Evolutionary conservation across 139 green algal genomes (phyloP), one percentile per base, ranked within the genome.

Genomic region (Microglena sp.): DNA sequence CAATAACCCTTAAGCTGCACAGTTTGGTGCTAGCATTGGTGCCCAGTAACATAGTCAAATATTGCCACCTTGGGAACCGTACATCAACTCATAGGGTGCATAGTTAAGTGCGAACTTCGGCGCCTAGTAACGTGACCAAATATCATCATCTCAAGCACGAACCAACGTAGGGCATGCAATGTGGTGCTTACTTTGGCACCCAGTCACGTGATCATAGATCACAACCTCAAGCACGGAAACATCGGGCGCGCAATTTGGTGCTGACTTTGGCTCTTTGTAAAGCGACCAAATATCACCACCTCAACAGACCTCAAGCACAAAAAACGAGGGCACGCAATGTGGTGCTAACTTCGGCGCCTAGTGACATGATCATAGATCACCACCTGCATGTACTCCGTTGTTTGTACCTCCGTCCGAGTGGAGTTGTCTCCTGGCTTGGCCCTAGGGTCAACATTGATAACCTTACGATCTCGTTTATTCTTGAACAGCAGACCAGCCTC

Each of bases 311-410:
- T n/a, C 18, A 50, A 50, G 18, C 11, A 15, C 18, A 50, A 11
- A 66, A 54, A 54, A 22, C 28, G 36, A 29, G 5, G 43, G 6
- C 11, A 45, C 28, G 15, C 11, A 27, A 11, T 61, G 33, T 64
- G 8, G 21, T 21, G 34, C 53, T 78, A 91, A 53, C 76, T 86
- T 22, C 85, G 45, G 31, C 85, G 40, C 24, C 86, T 40, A 0
- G 84, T 90, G 15, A 95, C 81, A 62, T 95, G 89, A 63, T 95
- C 89, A 60, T 88, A 95, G 18, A 95, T 75, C 29, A 92, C 84
- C 15, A 74, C 68, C 53, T 95, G 86, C 57, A 87, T 62, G 73
- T 91, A 92, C 68, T 92, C 86, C 0, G 69, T 29, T 5, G 83
- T 89, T 0, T 71, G 60, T 55, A 96, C 63, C 56, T 92, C 84